Percentiles rank a stretch among this genome's conserved stretches.
These are phyloP conservation scores for Hygrophorus russula DNA, from an alignment of 768 basidiomycete species.

Conservation along the genomic window DNA sequence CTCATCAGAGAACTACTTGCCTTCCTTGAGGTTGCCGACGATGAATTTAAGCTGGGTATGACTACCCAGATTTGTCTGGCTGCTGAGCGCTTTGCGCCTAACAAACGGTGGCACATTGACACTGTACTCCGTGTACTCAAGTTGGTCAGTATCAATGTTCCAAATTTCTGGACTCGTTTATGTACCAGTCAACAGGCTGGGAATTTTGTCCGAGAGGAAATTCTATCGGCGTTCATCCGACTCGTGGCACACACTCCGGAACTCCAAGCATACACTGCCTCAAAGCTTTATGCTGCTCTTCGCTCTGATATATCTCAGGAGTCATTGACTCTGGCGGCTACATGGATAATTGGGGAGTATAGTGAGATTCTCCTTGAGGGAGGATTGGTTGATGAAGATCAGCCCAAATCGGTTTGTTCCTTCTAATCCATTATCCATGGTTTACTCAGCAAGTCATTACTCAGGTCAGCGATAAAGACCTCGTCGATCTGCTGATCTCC, in stretches of 20 bases:
- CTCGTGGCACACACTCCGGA: constrained; percentile 96
- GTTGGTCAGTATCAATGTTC: constrained; percentile 42
- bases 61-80: constrained; percentile 95
- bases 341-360: constrained; percentile 97
- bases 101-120: constrained; percentile 98
- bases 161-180: neutral
- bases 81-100: constrained; percentile 93
- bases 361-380: constrained; percentile 81
- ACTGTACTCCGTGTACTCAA: constrained; percentile 89
- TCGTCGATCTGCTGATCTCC: constrained; percentile 78
- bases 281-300: constrained; percentile 80
- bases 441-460: neutral
- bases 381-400: constrained; percentile 69
- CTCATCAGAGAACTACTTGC: constrained; percentile 87
- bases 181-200: constrained; percentile 54
- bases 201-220: constrained; percentile 95
- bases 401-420: constrained; percentile 47
- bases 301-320: constrained; percentile 93
- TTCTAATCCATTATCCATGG: neutral
- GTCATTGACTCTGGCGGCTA: constrained; percentile 82
- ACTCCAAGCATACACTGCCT: constrained; percentile 89
- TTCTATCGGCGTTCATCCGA: constrained; percentile 88
- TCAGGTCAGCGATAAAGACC: constrained; percentile 69
- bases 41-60: constrained; percentile 97
- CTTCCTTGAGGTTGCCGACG: constrained; percentile 96